Evolutionary conservation across 75 land plant genomes (phyloP).

Genomic region (Picea glauca): DNA sequence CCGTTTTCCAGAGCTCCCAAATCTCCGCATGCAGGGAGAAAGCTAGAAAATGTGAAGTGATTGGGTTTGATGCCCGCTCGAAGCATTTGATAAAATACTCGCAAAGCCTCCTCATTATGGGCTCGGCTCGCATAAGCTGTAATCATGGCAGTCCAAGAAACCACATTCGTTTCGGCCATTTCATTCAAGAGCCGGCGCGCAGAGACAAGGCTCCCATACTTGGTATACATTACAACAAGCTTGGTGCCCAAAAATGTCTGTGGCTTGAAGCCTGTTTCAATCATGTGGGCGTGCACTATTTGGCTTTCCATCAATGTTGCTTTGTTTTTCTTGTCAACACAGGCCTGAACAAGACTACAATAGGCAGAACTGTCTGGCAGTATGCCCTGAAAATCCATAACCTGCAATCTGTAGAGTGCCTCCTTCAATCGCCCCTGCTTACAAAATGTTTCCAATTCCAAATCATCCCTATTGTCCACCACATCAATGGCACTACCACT

Average conservation of each 20-base stretch:
- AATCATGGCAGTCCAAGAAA: conserved; percentile 57
- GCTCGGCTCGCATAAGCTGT: conserved; percentile 40
- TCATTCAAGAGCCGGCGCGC: conserved; percentile 13
- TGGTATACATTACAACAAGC: conserved; percentile 15
- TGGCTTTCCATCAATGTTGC: too few species aligned
- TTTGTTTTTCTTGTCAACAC: too few species aligned
- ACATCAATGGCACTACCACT: too few species aligned
- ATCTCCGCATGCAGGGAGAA: conserved; percentile 46
- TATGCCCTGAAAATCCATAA: too few species aligned
- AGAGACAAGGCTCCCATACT: conserved; percentile 7
- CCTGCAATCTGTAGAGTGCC: too few species aligned
- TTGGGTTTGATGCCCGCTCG: conserved; percentile 25
- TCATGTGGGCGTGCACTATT: neutral
- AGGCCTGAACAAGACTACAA: too few species aligned
- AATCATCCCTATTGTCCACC: too few species aligned
- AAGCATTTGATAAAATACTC: conserved; percentile 40
- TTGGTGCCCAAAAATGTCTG: conserved; percentile 5
- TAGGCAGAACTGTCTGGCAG: too few species aligned
- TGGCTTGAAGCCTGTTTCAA: conserved; percentile 7
- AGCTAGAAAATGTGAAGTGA: conserved; percentile 44
- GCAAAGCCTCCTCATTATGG: conserved; percentile 30
- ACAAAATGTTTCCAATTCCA: too few species aligned
- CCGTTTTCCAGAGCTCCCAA: conserved; percentile 44
- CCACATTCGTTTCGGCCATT: neutral
- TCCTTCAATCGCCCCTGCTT: too few species aligned